Evolutionary conservation across 495 filamentous ascomycete genomes (phyloP).

Genomic region (Xylaria nigripes): DNA sequence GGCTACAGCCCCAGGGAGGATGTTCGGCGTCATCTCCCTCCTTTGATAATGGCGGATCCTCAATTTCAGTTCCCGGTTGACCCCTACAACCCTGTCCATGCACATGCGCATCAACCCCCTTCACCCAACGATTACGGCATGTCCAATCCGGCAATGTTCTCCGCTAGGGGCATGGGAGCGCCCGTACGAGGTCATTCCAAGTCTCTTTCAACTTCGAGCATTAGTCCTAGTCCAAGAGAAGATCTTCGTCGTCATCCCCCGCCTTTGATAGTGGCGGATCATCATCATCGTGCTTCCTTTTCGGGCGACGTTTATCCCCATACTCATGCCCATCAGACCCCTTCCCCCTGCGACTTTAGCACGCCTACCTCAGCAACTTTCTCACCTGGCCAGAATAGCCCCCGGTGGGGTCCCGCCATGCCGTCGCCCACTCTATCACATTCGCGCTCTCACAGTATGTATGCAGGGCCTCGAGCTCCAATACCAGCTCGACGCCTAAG

Average conservation of each 20-base stretch:
- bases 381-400: constrained; percentile 65
- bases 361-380: constrained; percentile 70
- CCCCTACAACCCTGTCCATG: constrained; percentile 43
- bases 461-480: constrained; percentile 53
- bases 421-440: constrained; percentile 62
- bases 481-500: constrained; percentile 69
- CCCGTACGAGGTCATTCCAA: constrained; percentile 75
- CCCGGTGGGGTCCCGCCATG: constrained; percentile 54
- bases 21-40: constrained; percentile 63
- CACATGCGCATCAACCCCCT: constrained; percentile 44
- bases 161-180: constrained; percentile 53
- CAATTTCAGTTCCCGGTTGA: constrained; percentile 44
- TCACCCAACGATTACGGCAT: constrained; percentile 69
- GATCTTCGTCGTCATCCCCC: constrained; percentile 67
- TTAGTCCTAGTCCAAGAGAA: constrained; percentile 55
- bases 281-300: constrained; percentile 30
- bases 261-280: constrained; percentile 78
- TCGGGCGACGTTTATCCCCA: constrained; percentile 41
- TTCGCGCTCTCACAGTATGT: constrained; percentile 58
- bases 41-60: constrained; percentile 76
- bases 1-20: constrained; percentile 55
- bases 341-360: constrained; percentile 64
- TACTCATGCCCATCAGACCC: constrained; percentile 43
- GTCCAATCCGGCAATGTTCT: constrained; percentile 65
- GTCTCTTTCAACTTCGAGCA: constrained; percentile 73